Percentiles rank a stretch among this genome's conserved stretches.
Evolutionary conservation across 169 alveolate species (phyloP).

Genomic region (Plasmodium inui): DNA sequence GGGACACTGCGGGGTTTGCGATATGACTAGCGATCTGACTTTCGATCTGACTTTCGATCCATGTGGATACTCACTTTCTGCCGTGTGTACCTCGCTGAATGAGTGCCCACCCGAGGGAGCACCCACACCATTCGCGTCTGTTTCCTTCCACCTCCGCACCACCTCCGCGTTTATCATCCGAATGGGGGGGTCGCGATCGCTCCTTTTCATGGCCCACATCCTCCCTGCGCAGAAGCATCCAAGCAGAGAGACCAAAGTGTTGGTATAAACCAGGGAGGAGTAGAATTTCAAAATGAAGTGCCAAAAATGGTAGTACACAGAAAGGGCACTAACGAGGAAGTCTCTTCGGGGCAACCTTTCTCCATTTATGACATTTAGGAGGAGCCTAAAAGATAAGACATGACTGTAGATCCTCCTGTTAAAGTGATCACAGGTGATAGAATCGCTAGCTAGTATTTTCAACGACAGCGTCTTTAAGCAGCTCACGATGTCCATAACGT

Average conservation of each 20-base stretch:
- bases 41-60: too few species aligned
- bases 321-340: neutral
- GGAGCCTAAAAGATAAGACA: neutral
- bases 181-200: neutral
- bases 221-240: neutral
- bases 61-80: neutral
- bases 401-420: slow-evolving; percentile 8
- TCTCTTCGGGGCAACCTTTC: neutral
- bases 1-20: too few species aligned
- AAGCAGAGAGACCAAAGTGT: slow-evolving; percentile 13
- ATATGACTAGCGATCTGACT: too few species aligned
- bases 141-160: neutral
- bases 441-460: neutral
- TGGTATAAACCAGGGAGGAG: slow-evolving; percentile 11
- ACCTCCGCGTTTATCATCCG: neutral
- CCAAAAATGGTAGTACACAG: neutral
- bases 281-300: slow-evolving; percentile 21
- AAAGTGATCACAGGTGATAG: neutral
- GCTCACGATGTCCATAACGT: neutral
- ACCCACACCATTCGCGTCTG: neutral
- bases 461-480: neutral
- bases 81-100: neutral
- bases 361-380: neutral
- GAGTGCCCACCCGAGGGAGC: neutral
- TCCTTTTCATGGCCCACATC: neutral